Evolutionary conservation across 345 rosid species (phyloP).

Genomic region (Eucalyptus shirleyi): DNA sequence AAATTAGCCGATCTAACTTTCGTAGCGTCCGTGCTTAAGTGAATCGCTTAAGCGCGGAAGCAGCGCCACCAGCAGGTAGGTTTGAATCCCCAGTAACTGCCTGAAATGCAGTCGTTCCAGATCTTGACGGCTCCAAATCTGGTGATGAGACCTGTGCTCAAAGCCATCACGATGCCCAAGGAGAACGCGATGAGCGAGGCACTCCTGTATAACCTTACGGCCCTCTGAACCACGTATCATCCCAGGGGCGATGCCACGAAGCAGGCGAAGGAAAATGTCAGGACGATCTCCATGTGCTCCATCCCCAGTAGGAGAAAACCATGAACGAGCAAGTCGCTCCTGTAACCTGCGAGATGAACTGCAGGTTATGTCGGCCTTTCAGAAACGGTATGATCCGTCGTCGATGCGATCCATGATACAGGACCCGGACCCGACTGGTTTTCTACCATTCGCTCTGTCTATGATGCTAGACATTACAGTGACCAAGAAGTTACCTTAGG

Average conservation of each 20-base stretch:
- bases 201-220: constrained; percentile 37
- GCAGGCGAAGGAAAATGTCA: constrained; percentile 41
- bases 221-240: constrained; percentile 43
- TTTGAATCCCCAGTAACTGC: constrained; percentile 60
- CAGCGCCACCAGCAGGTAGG: constrained; percentile 20
- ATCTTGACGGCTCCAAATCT: constrained; percentile 52
- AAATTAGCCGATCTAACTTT: background rate
- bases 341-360: constrained; percentile 31
- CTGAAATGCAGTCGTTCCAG: constrained; percentile 42
- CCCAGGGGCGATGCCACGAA: constrained; percentile 55
- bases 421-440: background rate
- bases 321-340: constrained; percentile 73
- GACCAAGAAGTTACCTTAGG: constrained; percentile 39
- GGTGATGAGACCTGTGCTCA: constrained; percentile 55
- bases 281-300: constrained; percentile 40
- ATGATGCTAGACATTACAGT: background rate
- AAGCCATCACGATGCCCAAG: constrained; percentile 54
- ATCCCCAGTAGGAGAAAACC: constrained; percentile 60
- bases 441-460: background rate
- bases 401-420: background rate
- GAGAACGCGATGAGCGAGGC: constrained; percentile 76
- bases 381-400: background rate
- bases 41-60: background rate
- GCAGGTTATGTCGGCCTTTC: background rate
- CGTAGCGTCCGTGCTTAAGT: too few relatives aligned